A percentile compares a stretch with the other conserved stretches of the same genome.
Evolutionary conservation across 495 filamentous ascomycete genomes (phyloP).

Genomic region (Trichoderma gamsii): DNA sequence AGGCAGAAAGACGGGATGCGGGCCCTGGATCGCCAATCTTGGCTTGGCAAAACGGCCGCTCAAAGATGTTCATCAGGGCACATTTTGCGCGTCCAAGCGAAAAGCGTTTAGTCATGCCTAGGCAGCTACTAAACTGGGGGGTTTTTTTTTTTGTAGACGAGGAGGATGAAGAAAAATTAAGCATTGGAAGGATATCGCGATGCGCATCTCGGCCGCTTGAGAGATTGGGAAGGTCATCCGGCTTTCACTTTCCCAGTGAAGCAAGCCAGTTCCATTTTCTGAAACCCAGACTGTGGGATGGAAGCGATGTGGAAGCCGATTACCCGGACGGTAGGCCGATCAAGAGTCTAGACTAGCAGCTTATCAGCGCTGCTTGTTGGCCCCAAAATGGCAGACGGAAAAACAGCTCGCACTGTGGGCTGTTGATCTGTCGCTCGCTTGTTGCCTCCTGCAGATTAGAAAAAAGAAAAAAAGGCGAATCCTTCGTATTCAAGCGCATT

Average conservation of each 20-base stretch:
- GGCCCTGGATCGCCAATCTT: not conserved
- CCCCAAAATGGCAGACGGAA: not conserved
- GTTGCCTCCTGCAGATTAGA: no score
- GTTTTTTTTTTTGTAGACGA: no score
- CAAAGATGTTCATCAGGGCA: not conserved
- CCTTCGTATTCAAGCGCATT: no score
- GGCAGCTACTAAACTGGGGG: no score
- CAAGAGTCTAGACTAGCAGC: conserved; percentile 12
- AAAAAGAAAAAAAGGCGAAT: no score
- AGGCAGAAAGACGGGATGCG: not conserved
- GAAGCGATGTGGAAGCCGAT: conserved; percentile 1
- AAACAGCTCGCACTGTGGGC: not conserved
- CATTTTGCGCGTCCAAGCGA: not conserved
- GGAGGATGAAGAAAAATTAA: not conserved
- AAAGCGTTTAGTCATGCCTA: not conserved
- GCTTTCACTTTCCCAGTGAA: conserved; percentile 3
- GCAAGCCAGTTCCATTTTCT: conserved; percentile 9
- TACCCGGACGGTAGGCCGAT: conserved; percentile 11
- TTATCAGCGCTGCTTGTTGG: not conserved
- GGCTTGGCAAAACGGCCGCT: not conserved
- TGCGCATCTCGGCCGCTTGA: not conserved
- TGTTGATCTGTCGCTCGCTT: not conserved
- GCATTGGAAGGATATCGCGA: not conserved
- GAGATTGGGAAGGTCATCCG: conserved; percentile 10
- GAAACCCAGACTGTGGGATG: conserved; percentile 11